Conservation (phyloP, 1,284 basidiomycete species). For the Coniferiporia sulphurascens region DNA sequence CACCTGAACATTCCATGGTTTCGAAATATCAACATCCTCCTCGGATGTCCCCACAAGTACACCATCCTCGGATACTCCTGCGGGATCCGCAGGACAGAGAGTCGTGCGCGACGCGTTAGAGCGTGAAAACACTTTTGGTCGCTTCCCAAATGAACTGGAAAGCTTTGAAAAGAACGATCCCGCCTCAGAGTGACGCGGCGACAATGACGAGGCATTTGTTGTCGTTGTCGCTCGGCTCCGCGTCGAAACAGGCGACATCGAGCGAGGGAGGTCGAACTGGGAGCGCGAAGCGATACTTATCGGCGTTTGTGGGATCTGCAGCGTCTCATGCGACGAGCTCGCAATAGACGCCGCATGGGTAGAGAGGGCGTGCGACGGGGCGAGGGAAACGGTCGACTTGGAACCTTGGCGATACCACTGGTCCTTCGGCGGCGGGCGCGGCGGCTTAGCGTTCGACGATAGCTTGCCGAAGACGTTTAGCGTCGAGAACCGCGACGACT, state of each 20-base stretch:
- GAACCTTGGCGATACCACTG: conserved; percentile 33
- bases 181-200: neutral
- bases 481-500: conserved; percentile 52
- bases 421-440: conserved; percentile 59
- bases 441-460: conserved; percentile 38
- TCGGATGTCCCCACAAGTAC: neutral
- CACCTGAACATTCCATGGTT: conserved; percentile 74
- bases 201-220: neutral
- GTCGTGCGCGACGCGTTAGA: conserved; percentile 16
- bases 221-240: conserved; percentile 6
- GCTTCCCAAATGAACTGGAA: conserved; percentile 16
- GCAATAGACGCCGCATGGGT: conserved; percentile 36
- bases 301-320: conserved; percentile 12
- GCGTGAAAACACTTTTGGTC: conserved; percentile 14
- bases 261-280: conserved; percentile 15
- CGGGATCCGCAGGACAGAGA: neutral
- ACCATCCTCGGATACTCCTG: conserved; percentile 10
- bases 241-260: conserved; percentile 10
- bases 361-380: conserved; percentile 30
- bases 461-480: conserved; percentile 54
- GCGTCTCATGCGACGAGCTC: conserved; percentile 14
- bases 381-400: conserved; percentile 17
- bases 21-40: conserved; percentile 62
- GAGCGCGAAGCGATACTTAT: conserved; percentile 5
- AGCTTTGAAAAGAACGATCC: conserved; percentile 20